Evolutionary conservation across 2,329 filamentous ascomycete genomes (phyloP).

Genomic region (Hymenoscyphus linearis): DNA sequence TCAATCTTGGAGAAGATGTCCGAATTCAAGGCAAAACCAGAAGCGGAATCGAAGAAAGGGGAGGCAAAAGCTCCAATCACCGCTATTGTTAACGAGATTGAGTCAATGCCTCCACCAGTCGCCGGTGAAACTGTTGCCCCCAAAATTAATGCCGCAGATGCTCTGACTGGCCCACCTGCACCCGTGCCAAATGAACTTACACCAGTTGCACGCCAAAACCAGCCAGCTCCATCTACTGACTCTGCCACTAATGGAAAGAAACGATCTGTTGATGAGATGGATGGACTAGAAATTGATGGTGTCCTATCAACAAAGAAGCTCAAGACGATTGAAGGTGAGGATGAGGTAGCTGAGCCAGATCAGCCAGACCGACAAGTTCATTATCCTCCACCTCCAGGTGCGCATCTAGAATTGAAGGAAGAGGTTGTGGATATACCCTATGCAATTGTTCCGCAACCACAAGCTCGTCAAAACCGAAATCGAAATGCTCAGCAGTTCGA

Average conservation of each 20-base stretch:
- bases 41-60: constrained; percentile 51
- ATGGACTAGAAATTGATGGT: constrained; percentile 21
- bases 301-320: constrained; percentile 38
- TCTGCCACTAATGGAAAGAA: constrained; percentile 30
- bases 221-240: constrained; percentile 20
- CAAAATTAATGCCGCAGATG: constrained; percentile 30
- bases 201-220: constrained; percentile 31
- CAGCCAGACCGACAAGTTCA: constrained; percentile 31
- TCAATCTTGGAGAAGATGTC: constrained; percentile 86
- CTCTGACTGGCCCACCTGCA: constrained; percentile 15
- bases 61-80: constrained; percentile 36
- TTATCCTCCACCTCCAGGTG: constrained; percentile 31
- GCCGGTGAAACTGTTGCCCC: constrained; percentile 27
- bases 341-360: constrained; percentile 20
- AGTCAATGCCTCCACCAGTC: constrained; percentile 30
- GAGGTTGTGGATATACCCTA: constrained; percentile 23
- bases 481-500: constrained; percentile 54
- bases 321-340: constrained; percentile 37
- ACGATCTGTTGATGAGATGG: constrained; percentile 34
- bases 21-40: constrained; percentile 74
- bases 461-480: constrained; percentile 22
- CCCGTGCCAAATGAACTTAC: constrained; percentile 1
- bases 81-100: constrained; percentile 38
- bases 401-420: constrained; percentile 28
- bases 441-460: constrained; percentile 14